These are phyloP conservation scores for Hypoxylon sp. DNA, from an alignment of 2,329 filamentous ascomycete genomes.

Conservation along the genomic window DNA sequence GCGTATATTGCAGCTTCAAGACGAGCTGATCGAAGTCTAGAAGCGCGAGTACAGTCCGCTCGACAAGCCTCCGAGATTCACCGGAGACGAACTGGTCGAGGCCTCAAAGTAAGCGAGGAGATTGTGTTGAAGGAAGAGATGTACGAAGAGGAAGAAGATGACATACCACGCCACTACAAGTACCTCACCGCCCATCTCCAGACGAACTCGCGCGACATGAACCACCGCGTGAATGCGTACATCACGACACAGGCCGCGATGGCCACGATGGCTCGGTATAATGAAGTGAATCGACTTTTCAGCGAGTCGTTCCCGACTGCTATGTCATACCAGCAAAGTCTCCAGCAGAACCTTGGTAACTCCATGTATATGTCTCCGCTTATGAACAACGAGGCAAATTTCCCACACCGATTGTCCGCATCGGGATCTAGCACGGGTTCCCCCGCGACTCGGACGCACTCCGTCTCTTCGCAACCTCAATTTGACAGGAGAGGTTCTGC, in stretches of 20 bases:
- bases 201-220: conserved; percentile 67
- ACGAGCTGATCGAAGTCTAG: conserved; percentile 83
- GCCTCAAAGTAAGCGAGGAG: conserved; percentile 81
- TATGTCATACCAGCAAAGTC: conserved; percentile 44
- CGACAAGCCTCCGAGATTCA: conserved; percentile 89
- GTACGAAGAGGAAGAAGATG: conserved; percentile 95
- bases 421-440: conserved; percentile 24
- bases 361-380: conserved; percentile 44
- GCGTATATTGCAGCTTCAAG: conserved; percentile 93
- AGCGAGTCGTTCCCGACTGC: conserved; percentile 56
- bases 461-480: conserved; percentile 34
- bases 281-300: conserved; percentile 58
- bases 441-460: conserved; percentile 30
- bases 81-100: conserved; percentile 84
- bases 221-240: conserved; percentile 64
- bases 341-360: conserved; percentile 43
- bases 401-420: conserved; percentile 16
- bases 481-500: conserved; percentile 33
- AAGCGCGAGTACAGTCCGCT: conserved; percentile 88
- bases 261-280: conserved; percentile 54
- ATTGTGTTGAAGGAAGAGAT: conserved; percentile 92
- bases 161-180: conserved; percentile 72
- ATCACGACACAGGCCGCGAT: conserved; percentile 54
- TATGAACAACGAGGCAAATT: conserved; percentile 30
- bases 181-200: conserved; percentile 69